These are phyloP conservation scores for Epicoccum nigrum DNA, from an alignment of 2,329 filamentous ascomycete species.

Conservation along the genomic window DNA sequence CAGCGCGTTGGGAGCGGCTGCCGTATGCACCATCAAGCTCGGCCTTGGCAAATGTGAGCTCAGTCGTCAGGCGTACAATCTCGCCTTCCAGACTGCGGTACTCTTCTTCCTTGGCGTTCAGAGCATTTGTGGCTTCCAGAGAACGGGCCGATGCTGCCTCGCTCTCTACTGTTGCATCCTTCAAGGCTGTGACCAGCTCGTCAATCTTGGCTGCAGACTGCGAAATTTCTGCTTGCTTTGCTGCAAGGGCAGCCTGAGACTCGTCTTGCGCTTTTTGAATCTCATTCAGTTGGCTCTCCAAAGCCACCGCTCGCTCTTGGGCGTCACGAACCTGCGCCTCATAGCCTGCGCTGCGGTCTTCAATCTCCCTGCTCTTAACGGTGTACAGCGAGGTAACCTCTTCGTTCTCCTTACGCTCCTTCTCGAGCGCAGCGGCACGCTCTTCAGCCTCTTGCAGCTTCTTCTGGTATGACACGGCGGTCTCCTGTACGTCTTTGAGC, in stretches of 20 bases:
- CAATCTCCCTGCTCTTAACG: conserved; percentile 27
- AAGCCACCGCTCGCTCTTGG: conserved; percentile 39
- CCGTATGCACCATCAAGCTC: conserved; percentile 97
- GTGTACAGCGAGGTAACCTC: conserved; percentile 32
- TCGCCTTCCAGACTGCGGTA: conserved; percentile 62
- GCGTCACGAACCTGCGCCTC: conserved; percentile 42
- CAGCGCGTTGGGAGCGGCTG: conserved; percentile 69
- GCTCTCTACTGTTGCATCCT: conserved; percentile 36
- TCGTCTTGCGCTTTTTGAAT: conserved; percentile 40
- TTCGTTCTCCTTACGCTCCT: conserved; percentile 38
- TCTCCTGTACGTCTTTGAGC: conserved; percentile 42
- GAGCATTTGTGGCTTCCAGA: conserved; percentile 33
- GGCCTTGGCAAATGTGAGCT: conserved; percentile 87
- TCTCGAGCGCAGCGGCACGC: conserved; percentile 36
- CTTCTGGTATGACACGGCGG: conserved; percentile 37
- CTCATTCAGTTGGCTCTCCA: conserved; percentile 43
- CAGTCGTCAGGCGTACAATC: conserved; percentile 69
- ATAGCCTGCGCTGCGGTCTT: conserved; percentile 34
- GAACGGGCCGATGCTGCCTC: conserved; percentile 42
- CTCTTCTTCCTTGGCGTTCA: conserved; percentile 45
- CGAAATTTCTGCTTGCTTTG: conserved; percentile 45
- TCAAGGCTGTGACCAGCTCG: conserved; percentile 33
- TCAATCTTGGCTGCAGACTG: conserved; percentile 43
- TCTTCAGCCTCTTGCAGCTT: conserved; percentile 37
- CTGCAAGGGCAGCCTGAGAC: conserved; percentile 40